phyloP scores from a whole-genome alignment of 371 early-diverging fungal species.

The Mortierella sp. region DNA sequence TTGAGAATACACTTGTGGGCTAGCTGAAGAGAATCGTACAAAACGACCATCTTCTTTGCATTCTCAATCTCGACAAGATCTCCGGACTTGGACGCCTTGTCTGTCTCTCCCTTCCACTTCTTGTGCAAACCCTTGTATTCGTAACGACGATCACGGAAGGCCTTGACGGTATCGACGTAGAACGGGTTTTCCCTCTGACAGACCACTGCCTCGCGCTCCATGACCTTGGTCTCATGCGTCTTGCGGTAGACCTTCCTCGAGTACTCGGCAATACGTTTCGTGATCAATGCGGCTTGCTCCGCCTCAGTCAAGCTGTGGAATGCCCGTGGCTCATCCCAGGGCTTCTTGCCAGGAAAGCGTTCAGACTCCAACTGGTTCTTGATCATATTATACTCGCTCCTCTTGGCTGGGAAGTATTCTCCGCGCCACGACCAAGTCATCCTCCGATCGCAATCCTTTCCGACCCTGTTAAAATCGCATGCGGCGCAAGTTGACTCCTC shows the following conservation, averaged over 20 bases:
- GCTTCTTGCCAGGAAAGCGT: slow-evolving; percentile 76
- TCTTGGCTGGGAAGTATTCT: slow-evolving; percentile 95
- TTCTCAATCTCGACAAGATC: slow-evolving; percentile 85
- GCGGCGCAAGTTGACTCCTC: slow-evolving; percentile 93
- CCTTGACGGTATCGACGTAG: slow-evolving; percentile 98
- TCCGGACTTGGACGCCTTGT: slow-evolving; percentile 76
- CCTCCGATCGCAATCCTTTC: slow-evolving; percentile 92
- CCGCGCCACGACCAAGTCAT: slow-evolving; percentile 99
- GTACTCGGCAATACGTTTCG: slow-evolving; percentile 91
- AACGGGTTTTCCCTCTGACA: slow-evolving; percentile 99
- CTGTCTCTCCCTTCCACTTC: slow-evolving; percentile 89
- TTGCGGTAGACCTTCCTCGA: slow-evolving; percentile 93
- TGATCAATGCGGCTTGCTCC: slow-evolving; percentile 83
- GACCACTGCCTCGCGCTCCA: slow-evolving; percentile 89
- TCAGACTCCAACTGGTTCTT: slow-evolving; percentile 88
- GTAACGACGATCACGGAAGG: slow-evolving; percentile 99
- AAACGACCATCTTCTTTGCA: slow-evolving; percentile 94
- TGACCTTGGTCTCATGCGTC: slow-evolving; percentile 83
- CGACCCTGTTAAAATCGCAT: slow-evolving; percentile 95
- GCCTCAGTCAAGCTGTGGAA: slow-evolving; percentile 77
- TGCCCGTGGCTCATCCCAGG: slow-evolving; percentile 70
- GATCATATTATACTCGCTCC: slow-evolving; percentile 95
- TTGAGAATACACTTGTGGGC: slow-evolving; percentile 99
- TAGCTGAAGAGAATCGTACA: slow-evolving; percentile 98
- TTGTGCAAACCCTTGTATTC: slow-evolving; percentile 98